These are phyloP conservation scores for Ceratocystis smalleyi DNA, from an alignment of 2,329 filamentous ascomycete species.

Conservation along the genomic window DNA sequence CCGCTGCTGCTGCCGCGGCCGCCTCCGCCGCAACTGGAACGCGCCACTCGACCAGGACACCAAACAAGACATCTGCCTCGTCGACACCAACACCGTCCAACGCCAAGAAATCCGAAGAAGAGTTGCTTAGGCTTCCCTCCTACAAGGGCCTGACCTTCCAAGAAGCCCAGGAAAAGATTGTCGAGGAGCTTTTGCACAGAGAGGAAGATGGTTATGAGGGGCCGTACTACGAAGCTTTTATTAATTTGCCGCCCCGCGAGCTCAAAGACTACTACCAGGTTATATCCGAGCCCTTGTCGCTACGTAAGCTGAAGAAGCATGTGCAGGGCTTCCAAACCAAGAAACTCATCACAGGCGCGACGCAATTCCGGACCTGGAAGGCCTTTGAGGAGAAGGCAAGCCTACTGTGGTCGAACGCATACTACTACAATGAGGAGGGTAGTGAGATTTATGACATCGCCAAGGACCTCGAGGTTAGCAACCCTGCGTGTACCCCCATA, in stretches of 20 bases:
- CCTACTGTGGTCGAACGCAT: slow-evolving; percentile 75
- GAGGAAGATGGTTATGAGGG: slow-evolving; percentile 54
- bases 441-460: slow-evolving; percentile 70
- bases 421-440: slow-evolving; percentile 79
- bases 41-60: slow-evolving; percentile 14
- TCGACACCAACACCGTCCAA: slow-evolving; percentile 9
- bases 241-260: slow-evolving; percentile 58
- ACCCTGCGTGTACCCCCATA: not conserved
- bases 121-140: slow-evolving; percentile 29
- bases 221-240: slow-evolving; percentile 55
- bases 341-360: slow-evolving; percentile 44
- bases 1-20: not conserved
- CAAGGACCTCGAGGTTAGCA: slow-evolving; percentile 58
- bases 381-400: slow-evolving; percentile 66
- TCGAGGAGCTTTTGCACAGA: slow-evolving; percentile 57
- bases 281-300: slow-evolving; percentile 64
- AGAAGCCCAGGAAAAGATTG: slow-evolving; percentile 70
- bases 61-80: slow-evolving; percentile 5
- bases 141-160: slow-evolving; percentile 66
- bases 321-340: slow-evolving; percentile 59
- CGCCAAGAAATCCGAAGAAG: slow-evolving; percentile 23
- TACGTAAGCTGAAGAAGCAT: slow-evolving; percentile 62
- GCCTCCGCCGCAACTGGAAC: not conserved
- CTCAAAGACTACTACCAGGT: slow-evolving; percentile 77
- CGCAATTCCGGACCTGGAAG: slow-evolving; percentile 67